A percentile compares a stretch with the other conserved stretches of the same genome.
These are phyloP conservation scores for Chalaropsis thielavioides DNA, from an alignment of 2,329 filamentous ascomycete species.

Conservation along the genomic window DNA sequence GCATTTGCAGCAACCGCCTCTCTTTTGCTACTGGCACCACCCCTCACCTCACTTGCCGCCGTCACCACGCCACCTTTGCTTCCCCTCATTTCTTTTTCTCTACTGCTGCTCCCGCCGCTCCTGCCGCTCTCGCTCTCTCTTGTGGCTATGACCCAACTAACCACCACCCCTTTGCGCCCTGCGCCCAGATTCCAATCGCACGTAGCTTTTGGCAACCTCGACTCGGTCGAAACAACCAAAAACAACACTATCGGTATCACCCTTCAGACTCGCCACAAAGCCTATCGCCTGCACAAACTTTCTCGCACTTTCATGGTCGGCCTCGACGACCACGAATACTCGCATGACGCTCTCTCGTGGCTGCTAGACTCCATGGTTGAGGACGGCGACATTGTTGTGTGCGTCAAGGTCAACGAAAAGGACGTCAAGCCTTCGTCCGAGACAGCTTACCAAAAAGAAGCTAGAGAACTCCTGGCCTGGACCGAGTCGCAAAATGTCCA, in stretches of 20 bases:
- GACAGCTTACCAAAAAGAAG: slow-evolving; percentile 61
- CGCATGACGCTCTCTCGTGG: slow-evolving; percentile 85
- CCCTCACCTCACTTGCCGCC: neutral
- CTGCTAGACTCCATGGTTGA: slow-evolving; percentile 82
- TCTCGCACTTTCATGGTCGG: slow-evolving; percentile 84
- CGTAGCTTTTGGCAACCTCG: slow-evolving; percentile 47
- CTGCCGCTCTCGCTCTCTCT: too few relatives aligned
- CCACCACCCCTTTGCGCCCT: neutral
- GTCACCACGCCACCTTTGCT: neutral
- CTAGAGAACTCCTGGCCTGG: slow-evolving; percentile 55
- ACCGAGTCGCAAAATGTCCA: slow-evolving; percentile 66
- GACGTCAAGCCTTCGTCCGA: slow-evolving; percentile 54
- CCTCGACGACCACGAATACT: slow-evolving; percentile 82
- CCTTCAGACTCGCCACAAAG: slow-evolving; percentile 70
- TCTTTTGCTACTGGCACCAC: neutral
- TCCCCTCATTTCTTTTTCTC: neutral
- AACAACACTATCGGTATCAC: slow-evolving; percentile 57
- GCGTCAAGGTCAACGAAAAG: slow-evolving; percentile 74
- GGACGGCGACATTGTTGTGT: slow-evolving; percentile 86
- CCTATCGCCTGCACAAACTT: slow-evolving; percentile 65
- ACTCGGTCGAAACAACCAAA: slow-evolving; percentile 42
- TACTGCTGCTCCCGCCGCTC: too few relatives aligned
- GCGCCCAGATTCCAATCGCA: slow-evolving; percentile 39
- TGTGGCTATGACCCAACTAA: slow-evolving; percentile 15
- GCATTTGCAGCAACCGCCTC: neutral